Evolutionary conservation across 306 rosid species (phyloP), one percentile per base, ranked within the genome.

Genomic region (Fragaria ananassa): DNA sequence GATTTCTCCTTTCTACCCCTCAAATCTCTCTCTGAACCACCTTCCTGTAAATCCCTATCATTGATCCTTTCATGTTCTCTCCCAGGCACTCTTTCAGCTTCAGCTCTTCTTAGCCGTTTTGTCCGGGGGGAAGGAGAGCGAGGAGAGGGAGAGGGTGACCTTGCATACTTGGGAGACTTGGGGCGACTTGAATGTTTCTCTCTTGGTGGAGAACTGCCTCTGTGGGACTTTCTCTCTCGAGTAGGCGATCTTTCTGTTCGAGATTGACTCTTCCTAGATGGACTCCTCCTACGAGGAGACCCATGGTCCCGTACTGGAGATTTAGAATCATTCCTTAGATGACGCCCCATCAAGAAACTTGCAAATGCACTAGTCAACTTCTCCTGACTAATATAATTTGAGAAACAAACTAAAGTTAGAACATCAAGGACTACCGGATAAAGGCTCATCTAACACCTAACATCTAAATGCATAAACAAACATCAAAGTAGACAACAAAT

Each of bases 111-210:
- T 71, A 83, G 77, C 63, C 88, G 80, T 74, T 87, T 91, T 4
- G 93, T 78, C 29, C 88, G 84, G 3, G 93, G 91, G 62, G 96
- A 86, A 62, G 82, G 89, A 67, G 93, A 91, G 11, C 63, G 82
- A 39, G 83, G 54, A 45, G 49, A 71, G 47, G 88, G 77, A 42
- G 91, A 82, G 45, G 50, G 73, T 37, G 58, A 76, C 60, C 77
- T 81, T 41, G 17, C 75, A 47, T 65, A 84, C 76, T 78, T 86
- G 1, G 76, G 81, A 46, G 80, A 78, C 56, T 75, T 78, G n/a
- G 27, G 81, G 13, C 56, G 77, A 74, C 54, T 68, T 0, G 78
- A 80, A 70, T 67, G 82, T 19, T 74, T 83, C 21, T 81, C 84
- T 19, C 78, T 84, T 8, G 81, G 84, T 15, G 81, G 88, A 76